phyloP scores from a whole-genome alignment of 2,329 filamentous ascomycete species.

The Colletotrichum nymphaeae region DNA sequence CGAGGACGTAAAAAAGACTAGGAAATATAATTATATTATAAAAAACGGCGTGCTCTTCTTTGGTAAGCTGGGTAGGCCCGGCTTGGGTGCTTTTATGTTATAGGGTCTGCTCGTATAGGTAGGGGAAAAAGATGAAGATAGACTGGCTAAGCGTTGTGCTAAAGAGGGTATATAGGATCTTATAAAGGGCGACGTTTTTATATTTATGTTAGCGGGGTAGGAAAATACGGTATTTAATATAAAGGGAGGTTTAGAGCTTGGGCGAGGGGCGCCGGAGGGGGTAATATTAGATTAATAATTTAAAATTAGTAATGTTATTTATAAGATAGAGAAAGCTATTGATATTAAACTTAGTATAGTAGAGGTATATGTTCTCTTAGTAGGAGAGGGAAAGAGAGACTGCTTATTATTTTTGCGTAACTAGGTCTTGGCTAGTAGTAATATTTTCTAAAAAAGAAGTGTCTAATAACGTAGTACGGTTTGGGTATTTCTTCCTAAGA shows the following conservation, averaged over 20 bases:
- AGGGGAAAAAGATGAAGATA: not conserved
- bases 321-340: not conserved
- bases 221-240: not conserved
- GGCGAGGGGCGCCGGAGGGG: not conserved
- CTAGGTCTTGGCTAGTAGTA: no score
- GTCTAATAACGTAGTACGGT: no score
- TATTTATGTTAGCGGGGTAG: not conserved
- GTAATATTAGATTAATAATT: not conserved
- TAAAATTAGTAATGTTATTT: not conserved
- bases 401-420: no score
- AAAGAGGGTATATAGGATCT: not conserved
- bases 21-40: not conserved
- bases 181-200: not conserved
- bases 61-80: not conserved
- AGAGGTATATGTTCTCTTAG: not conserved
- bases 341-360: not conserved
- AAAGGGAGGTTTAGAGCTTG: not conserved
- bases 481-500: no score
- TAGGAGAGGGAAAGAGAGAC: no score
- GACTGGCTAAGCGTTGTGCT: not conserved
- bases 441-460: no score
- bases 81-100: not conserved
- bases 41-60: not conserved
- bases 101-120: not conserved
- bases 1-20: not conserved